phyloP scores from a whole-genome alignment of 768 basidiomycete genomes.

The Daedaleopsis sinensis region DNA sequence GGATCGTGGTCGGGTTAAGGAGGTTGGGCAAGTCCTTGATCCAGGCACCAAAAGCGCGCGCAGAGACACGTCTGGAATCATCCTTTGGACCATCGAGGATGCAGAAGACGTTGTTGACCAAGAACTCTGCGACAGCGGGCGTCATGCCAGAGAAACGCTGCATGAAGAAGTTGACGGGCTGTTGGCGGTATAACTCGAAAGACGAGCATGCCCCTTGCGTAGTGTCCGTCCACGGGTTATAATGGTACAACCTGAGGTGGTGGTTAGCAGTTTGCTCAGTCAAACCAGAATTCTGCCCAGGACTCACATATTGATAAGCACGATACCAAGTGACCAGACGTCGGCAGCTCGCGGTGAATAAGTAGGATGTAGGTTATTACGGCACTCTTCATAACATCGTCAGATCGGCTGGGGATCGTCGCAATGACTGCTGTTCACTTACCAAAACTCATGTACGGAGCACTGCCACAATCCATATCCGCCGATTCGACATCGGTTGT shows the following conservation, averaged over 20 bases:
- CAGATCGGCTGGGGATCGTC: slow-evolving; percentile 4
- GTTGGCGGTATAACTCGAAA: slow-evolving; percentile 77
- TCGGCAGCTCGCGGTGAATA: slow-evolving; percentile 95
- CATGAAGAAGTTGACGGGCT: slow-evolving; percentile 87
- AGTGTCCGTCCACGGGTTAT: slow-evolving; percentile 98
- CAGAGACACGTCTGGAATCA: slow-evolving; percentile 64
- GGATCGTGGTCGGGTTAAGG: slow-evolving; percentile 46
- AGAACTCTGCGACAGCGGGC: slow-evolving; percentile 80
- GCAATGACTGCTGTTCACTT: slow-evolving; percentile 28
- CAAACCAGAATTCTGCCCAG: background rate
- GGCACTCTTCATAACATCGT: slow-evolving; percentile 74
- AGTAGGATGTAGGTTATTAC: slow-evolving; percentile 94
- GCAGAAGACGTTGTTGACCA: slow-evolving; percentile 85
- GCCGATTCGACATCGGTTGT: slow-evolving; percentile 87
- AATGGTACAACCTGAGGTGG: slow-evolving; percentile 84
- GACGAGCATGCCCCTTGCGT: slow-evolving; percentile 77
- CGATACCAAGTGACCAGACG: slow-evolving; percentile 98
- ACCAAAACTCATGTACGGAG: slow-evolving; percentile 99
- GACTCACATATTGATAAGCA: slow-evolving; percentile 94
- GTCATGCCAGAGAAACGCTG: slow-evolving; percentile 91
- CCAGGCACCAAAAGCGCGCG: slow-evolving; percentile 87
- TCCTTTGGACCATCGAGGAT: slow-evolving; percentile 69
- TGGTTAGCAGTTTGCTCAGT: background rate
- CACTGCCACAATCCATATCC: slow-evolving; percentile 98
- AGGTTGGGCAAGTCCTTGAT: slow-evolving; percentile 77